Evolutionary conservation across 1,284 basidiomycete species (phyloP), one percentile per base, ranked within the genome.

Genomic region (Trichosporon asahii): DNA sequence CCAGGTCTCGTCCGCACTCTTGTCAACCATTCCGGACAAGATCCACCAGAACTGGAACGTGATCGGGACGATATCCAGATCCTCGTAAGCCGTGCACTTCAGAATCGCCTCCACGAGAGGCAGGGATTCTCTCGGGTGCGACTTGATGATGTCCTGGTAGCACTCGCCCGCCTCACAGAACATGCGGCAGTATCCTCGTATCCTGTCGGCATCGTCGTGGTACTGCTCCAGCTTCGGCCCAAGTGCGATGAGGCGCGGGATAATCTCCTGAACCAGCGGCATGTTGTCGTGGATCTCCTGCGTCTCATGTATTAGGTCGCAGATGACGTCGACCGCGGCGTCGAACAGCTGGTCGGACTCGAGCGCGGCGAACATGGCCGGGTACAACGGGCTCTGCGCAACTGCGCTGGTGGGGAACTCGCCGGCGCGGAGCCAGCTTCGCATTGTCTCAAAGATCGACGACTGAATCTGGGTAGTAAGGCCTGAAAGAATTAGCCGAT

Each of bases 21-120:
- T 76, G 68, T 90, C 90, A 53, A 97, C 88, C 68, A 88, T 89
- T 77, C 91, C 89, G 8, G 94, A 90, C 49, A 96, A 90, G 31
- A 90, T 90, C 88, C 94, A 95, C 97, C 97, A 99, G 86, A 99
- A 99, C 60, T 92, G 90, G 87, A 99, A 98, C 8, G 97, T 99
- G 83, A 99, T 97, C 15, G 92, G 93, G 40, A 98, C 96, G 78
- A 99, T 92, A 81, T 99, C 97, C 69, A 99, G 89, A 80, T 98
- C 95, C 37, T 89, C 88, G 83, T 94, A 97, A 0, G 93, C 91
- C 15, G 97, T 92, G 80, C 95, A 99, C 76, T 92, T 89, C n/a
- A 91, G 90, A 76, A 98, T 95, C 11, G 94, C 94, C 78, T 98
- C 91, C 55, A 98, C 94, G 73, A 99, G 89, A 0, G 96, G 95